A percentile compares a stretch with the other conserved stretches of the same genome.
These are phyloP conservation scores for Trametes villosa DNA, from an alignment of 768 basidiomycete species.

Conservation along the genomic window DNA sequence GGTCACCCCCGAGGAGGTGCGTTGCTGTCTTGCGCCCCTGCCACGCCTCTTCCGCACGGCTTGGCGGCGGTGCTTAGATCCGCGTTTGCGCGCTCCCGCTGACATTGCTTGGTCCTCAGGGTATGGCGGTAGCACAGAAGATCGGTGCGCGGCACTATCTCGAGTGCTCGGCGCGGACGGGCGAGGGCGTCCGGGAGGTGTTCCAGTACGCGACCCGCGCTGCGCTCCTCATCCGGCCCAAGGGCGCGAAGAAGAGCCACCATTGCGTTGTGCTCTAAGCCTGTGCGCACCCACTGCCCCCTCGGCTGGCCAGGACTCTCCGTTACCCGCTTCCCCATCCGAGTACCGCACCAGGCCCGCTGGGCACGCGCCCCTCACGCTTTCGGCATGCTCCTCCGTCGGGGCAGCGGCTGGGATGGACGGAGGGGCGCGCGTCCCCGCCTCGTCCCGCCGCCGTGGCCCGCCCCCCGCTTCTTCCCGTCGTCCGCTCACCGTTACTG, in stretches of 20 bases:
- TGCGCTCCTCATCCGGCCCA: conserved; percentile 71
- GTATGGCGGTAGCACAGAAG: conserved; percentile 93
- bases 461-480: conserved; percentile 1
- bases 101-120: conserved; percentile 49
- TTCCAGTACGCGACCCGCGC: conserved; percentile 98
- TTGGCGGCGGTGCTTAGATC: no score
- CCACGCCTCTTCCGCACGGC: background rate
- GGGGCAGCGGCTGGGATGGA: background rate
- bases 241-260: conserved; percentile 45
- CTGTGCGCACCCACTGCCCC: background rate
- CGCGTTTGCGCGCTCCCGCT: background rate
- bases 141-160: conserved; percentile 96
- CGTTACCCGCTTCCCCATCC: background rate
- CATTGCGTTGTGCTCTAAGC: conserved; percentile 50
- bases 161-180: conserved; percentile 95
- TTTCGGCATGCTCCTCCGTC: background rate
- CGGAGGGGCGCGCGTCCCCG: background rate
- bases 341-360: conserved; percentile 12
- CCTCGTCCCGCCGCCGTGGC: background rate
- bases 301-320: background rate
- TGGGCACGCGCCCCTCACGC: background rate
- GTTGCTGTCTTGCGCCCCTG: conserved; percentile 25
- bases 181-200: conserved; percentile 96
- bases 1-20: conserved; percentile 90
- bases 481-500: conserved; percentile 21